Evolutionary conservation across 2,329 filamentous ascomycete species (phyloP), one percentile per base, ranked within the genome.

Genomic region (Exophiala oligosperma): DNA sequence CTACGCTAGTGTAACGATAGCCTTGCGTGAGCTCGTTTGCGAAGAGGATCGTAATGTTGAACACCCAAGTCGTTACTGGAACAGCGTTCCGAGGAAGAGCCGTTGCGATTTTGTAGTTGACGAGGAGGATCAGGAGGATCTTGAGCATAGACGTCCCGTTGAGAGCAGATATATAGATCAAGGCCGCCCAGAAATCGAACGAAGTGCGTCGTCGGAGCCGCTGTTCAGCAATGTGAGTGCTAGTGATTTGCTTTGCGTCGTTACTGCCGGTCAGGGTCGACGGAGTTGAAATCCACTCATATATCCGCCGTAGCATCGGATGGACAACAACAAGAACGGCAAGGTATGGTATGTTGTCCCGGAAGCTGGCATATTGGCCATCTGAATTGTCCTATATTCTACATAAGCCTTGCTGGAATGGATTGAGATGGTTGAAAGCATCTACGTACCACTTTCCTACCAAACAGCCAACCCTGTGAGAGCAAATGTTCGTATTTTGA

Each of bases 61-160:
- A 97, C 2, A 85, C 73, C 94, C 95, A 99, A 0, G 93, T 96
- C 6, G 83, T 86, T 2, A 78, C 77, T 0, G 92, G 92, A 0
- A 96, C 78, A 64, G 87, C 88, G 28, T 80, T 76, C 59, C 84
- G 84, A 8, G 92, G 91, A 11, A 96, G 73, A 41, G 76, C 76
- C 4, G 84, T 96, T 11, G 86, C 90, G 41, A 99, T 79, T 58
- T 83, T 83, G 76, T 89, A 97, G 73, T 99, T 99, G 64, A 88
- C 69, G 64, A 84, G 89, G 11, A 99, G 76, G 52, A 99, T 96
- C 0, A 80, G 61, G 1, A 97, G 73, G 14, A 99, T 84, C 73
- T 99, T 99, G 64, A 90, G 73, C 0, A 87, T 84, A 0, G 93
- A 97, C 53, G 95, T 82, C 3, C 94, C 95, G 72, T 99, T 92